A percentile compares a stretch with the other conserved stretches of the same genome.
Conservation (phyloP, 2,329 filamentous ascomycete genomes). For the Botryotinia narcissicola region DNA sequence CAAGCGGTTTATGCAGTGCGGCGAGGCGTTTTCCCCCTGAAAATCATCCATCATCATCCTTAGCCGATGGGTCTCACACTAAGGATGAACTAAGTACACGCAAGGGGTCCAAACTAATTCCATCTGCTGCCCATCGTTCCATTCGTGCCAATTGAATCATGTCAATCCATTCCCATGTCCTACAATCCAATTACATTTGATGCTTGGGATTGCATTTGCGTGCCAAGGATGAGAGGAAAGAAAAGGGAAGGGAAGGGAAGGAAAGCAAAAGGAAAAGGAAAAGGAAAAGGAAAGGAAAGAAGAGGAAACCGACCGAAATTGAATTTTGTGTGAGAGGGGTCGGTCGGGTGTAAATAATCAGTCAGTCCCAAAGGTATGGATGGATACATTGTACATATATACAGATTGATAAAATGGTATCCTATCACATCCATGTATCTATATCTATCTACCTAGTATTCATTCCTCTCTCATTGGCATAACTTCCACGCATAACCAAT, state of each 20-base stretch:
- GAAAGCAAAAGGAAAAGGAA: too few species aligned
- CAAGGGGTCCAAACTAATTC: not conserved
- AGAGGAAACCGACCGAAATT: not conserved
- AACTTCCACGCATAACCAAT: not conserved
- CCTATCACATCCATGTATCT: not conserved
- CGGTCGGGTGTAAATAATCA: too few species aligned
- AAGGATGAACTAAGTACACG: not conserved
- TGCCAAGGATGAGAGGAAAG: not conserved
- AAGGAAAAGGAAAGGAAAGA: not conserved
- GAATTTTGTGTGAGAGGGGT: not conserved
- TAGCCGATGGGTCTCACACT: conserved; percentile 6
- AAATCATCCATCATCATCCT: conserved; percentile 4
- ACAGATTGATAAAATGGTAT: not conserved
- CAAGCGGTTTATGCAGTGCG: conserved; percentile 6
- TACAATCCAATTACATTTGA: not conserved
- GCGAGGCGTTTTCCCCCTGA: conserved; percentile 12
- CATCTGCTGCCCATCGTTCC: not conserved
- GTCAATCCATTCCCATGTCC: not conserved
- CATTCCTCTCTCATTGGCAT: not conserved
- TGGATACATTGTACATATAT: too few species aligned
- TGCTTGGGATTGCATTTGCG: not conserved
- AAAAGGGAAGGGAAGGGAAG: too few species aligned
- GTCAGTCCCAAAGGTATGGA: not conserved
- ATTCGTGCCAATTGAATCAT: not conserved
- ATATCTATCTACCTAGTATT: not conserved